These are phyloP conservation scores for Dipodascus albidus DNA, from an alignment of 805 yeast genomes.

Conservation along the genomic window DNA sequence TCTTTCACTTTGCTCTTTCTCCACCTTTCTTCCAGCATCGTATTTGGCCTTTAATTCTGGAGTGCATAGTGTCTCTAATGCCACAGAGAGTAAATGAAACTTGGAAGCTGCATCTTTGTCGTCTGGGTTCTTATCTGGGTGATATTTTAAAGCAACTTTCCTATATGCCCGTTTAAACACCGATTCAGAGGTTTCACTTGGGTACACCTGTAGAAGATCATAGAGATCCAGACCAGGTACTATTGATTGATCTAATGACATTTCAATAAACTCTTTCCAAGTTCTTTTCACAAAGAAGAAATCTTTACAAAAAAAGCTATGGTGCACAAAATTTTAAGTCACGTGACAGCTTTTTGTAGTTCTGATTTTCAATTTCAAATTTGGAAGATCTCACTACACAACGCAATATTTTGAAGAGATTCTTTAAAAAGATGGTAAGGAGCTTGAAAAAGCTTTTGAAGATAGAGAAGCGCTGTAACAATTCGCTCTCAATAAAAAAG, in stretches of 20 bases:
- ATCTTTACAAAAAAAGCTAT: background rate
- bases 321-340: background rate
- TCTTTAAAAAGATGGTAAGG: too few species aligned
- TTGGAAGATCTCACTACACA: too few species aligned
- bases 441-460: too few species aligned
- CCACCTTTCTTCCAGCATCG: slow-evolving; percentile 11
- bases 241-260: slow-evolving; percentile 4
- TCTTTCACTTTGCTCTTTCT: slow-evolving; percentile 7
- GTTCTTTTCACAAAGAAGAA: background rate
- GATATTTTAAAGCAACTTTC: slow-evolving; percentile 11
- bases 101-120: slow-evolving; percentile 17
- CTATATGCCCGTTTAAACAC: slow-evolving; percentile 8
- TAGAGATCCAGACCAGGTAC: slow-evolving; percentile 14
- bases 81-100: slow-evolving; percentile 17
- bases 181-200: background rate
- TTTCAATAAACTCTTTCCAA: background rate
- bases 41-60: slow-evolving; percentile 10
- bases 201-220: slow-evolving; percentile 14
- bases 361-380: too few species aligned
- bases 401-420: too few species aligned
- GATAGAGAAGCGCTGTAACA: too few species aligned
- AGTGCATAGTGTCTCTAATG: slow-evolving; percentile 14
- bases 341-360: too few species aligned
- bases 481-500: too few species aligned
- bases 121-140: slow-evolving; percentile 21